Base-by-base conservation (phyloP, 805 yeast genomes). In the Lachancea dasiensis region DNA sequence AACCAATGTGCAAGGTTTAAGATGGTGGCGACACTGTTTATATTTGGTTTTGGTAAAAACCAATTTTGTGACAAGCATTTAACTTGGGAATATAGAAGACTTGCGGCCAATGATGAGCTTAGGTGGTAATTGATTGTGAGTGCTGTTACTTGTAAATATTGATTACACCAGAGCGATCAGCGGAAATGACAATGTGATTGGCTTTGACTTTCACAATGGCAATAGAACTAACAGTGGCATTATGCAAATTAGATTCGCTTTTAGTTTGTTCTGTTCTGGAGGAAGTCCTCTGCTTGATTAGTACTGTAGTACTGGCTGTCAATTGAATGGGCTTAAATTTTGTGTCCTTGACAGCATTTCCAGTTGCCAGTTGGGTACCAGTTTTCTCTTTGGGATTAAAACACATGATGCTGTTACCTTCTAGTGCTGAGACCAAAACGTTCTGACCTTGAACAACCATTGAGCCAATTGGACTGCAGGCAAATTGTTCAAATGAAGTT, bases 121-220 rank as follows among this genome's bases (percentile, higher is more conserved):
- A n/a, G n/a, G n/a, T n/a, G n/a, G n/a, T n/a, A n/a, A n/a, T n/a
- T n/a, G n/a, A n/a, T n/a, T n/a, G n/a, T n/a, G n/a, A n/a, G n/a
- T n/a, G n/a, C n/a, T n/a, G n/a, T 29, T 17, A 36, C 15, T 17
- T 11, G 33, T 40, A 39, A 8, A 48, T 27, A 33, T 39, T 47
- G 17, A 51, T 45, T 6, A 47, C 31, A 3, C 56, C 56, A 10
- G 54, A 49, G 29, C 48, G 48, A 33, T 51, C 54, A 16, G 45
- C 49, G 6, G 49, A 42, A 6, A 46, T 34, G 10, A 48, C 34
- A 6, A 43, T 27, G 11, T 40, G 38, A 11, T 31, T 20, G 8
- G 36, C 30, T 10, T 31, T 20, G 13, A 19, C 23, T 11, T 21
- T 10, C 7, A 18, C 31, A 5, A 31, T 28, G 8, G 38, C 20